A percentile compares a stretch with the other conserved stretches of the same genome.
Conservation (phyloP, 768 basidiomycete species). For the Russula griseocarnosa region DNA sequence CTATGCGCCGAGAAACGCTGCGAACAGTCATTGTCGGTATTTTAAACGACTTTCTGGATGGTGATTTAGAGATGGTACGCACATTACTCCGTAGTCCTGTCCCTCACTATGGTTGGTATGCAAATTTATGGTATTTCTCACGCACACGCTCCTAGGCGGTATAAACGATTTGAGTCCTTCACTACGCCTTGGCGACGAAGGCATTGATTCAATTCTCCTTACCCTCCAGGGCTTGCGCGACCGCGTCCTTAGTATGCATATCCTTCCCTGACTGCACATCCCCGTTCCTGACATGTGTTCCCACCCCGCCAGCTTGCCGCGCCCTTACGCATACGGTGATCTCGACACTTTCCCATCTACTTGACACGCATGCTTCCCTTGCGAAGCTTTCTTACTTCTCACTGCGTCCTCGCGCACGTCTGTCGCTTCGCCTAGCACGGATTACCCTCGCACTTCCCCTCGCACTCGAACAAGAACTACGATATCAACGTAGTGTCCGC, state of each 20-base stretch:
- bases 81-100: constrained; percentile 54
- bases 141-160: constrained; percentile 45
- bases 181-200: constrained; percentile 71
- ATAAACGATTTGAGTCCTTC: constrained; percentile 79
- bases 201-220: constrained; percentile 69
- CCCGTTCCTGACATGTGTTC: constrained; percentile 17
- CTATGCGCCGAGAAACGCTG: constrained; percentile 74
- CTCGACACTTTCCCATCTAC: constrained; percentile 66
- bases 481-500: constrained; percentile 39
- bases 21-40: constrained; percentile 67
- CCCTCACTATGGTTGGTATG: not conserved
- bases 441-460: constrained; percentile 73
- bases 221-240: constrained; percentile 68
- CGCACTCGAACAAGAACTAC: constrained; percentile 65
- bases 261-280: not conserved
- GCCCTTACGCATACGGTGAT: constrained; percentile 73
- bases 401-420: constrained; percentile 65
- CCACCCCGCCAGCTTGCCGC: constrained; percentile 54
- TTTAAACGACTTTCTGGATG: constrained; percentile 78
- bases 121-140: not conserved
- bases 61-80: constrained; percentile 82
- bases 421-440: constrained; percentile 73
- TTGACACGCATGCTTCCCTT: constrained; percentile 77
- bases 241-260: constrained; percentile 61
- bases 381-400: constrained; percentile 75